Base-by-base conservation (phyloP, 2,329 filamentous ascomycete species). In the Ophiostoma ips region DNA sequence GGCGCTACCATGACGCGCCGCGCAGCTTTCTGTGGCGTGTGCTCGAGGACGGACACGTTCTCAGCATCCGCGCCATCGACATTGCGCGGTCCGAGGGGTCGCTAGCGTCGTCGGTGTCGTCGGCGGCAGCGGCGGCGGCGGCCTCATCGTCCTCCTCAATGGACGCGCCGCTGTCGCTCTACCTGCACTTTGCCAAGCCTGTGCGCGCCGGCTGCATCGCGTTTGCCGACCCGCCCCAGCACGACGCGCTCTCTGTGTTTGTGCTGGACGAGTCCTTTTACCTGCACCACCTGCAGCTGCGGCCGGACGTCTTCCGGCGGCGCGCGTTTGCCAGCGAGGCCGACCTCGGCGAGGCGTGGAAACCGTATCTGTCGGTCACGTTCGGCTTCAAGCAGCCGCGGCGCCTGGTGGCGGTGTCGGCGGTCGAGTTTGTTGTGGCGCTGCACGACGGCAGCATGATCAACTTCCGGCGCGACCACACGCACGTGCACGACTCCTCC, bases 21-120 rank as follows among this genome's bases (percentile, higher is more conserved):
- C 81, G 85, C 61, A 87, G 79, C 65, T 94, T 96, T 62, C 74
- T 95, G 45, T 98, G 92, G 92, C 79, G 90, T 58, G 75, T 96
- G 36, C 68, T 95, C 53, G 84, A 94, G 60, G 80, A 87, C 59
- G 79, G 81, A 60, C 84, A 77, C 57, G 72, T 87, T 55, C 72
- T 98, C 58, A 90, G 92, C 66, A 73, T 98, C 47, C 84, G 87
- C 61, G 81, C 80, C 37, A 79, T 86, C 53, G 92, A 98, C 66
- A 68, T 95, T 56, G 83, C 79, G 31, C 33, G 33, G 24, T 30
- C 40, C 2, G 40, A 30, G 9, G 37, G 37, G 12, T 38, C 37
- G 37, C 37, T 38, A 18, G 11, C 37, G 10, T 19, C 37, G 13
- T 33, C 41, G 12, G 16, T 5, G 11, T 16, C 43, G 13, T 19